Base-by-base conservation (phyloP, 768 basidiomycete genomes). In the Lactifluus subvellereus region DNA sequence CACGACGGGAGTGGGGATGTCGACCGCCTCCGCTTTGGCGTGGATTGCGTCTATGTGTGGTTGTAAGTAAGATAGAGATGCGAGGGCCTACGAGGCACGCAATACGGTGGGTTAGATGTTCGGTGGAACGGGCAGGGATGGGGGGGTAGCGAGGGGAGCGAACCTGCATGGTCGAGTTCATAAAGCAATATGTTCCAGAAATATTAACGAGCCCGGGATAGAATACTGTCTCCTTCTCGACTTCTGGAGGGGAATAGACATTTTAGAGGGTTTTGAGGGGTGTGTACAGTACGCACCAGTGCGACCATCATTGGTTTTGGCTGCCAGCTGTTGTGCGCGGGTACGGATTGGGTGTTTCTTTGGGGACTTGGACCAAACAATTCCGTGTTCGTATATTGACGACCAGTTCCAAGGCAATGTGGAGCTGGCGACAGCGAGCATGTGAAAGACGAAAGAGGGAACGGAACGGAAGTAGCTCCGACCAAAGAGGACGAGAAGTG, bases 111-210 rank as follows among this genome's bases (percentile, higher is more conserved):
- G 56, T 69, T 55, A 51, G 16, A 33, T 40, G n/a, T 30, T 22
- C 45, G 6, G 52, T 38, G 37, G 48, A 35, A 55, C 57, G 61
- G 49, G 45, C 18, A 6, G 47, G 40, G 35, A n/a, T 16, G 30
- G 22, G 7, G 20, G 16, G 27, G 30, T 11, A 52, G 27, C 10
- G 54, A 56, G 48, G 53, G 14, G 51, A 51, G 51, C 61, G 18
- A 20, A 83, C 91, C 83, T 98, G 96, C 10, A 98, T 77, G 3
- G 94, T 94, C 13, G 96, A 94, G 72, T 98, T 96, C 86, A 98
- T 91, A 78, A 97, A 98, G 72, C 96, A 98, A 67, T 96, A 91
- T 56, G 94, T 96, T 11, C 95, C 95, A 9, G 94, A 95, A 42
- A 95, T 88, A 70, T 98, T 98, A 71, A 97, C 89, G 54, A 98